phyloP scores from a whole-genome alignment of 495 filamentous ascomycete genomes.

The Neurospora tetrasperma region DNA sequence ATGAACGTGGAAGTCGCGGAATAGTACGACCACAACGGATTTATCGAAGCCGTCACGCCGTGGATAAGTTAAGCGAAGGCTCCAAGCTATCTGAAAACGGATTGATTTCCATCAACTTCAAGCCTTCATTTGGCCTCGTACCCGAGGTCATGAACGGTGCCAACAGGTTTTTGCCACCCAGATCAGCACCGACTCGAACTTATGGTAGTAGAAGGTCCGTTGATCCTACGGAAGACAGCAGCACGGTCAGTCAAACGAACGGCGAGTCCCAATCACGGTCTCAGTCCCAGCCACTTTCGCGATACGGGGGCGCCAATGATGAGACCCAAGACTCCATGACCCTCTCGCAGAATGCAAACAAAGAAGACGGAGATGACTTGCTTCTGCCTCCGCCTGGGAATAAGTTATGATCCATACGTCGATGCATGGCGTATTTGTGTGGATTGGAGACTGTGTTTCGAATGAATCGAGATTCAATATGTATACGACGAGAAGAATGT shows the following conservation, averaged over 20 bases:
- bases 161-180: not conserved
- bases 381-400: not conserved
- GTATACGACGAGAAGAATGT: not conserved
- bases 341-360: constrained; percentile 2
- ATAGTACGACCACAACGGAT: not conserved
- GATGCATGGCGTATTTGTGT: not conserved
- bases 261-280: constrained; percentile 4
- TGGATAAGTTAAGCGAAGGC: not conserved
- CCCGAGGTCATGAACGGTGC: not conserved
- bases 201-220: not conserved
- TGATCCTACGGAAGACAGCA: not conserved
- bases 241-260: not conserved
- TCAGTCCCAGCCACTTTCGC: not conserved
- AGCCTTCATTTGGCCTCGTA: not conserved
- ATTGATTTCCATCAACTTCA: not conserved
- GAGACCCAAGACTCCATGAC: constrained; percentile 7
- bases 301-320: not conserved
- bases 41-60: not conserved
- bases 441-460: not conserved
- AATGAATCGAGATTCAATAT: not conserved
- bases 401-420: not conserved
- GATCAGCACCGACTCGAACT: not conserved
- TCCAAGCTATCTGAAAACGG: not conserved
- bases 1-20: not conserved
- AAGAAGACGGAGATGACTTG: not conserved